phyloP scores from a whole-genome alignment of 192 early-diverging fungal species.

The Globomyces pollinis-pini region DNA sequence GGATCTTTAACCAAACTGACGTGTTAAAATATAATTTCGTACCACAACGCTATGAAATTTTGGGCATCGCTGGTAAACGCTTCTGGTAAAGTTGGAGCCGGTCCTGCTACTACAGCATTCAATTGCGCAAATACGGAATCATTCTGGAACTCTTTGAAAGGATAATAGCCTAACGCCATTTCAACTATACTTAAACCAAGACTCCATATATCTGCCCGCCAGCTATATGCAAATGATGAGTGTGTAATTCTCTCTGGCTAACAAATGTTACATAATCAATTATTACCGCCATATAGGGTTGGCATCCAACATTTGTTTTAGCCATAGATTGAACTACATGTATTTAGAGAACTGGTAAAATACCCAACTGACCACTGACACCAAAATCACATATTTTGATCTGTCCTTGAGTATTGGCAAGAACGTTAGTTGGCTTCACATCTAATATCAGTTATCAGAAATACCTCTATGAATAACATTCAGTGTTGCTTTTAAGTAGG shows the following conservation, averaged over 20 bases:
- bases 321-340: conserved; percentile 79
- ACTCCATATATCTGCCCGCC: conserved; percentile 90
- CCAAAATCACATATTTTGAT: conserved; percentile 97
- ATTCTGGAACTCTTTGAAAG: conserved; percentile 60
- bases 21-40: neutral
- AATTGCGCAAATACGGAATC: conserved; percentile 81
- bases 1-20: conserved; percentile 62
- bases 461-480: conserved; percentile 86
- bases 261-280: conserved; percentile 5
- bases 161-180: conserved; percentile 71
- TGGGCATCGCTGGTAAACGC: conserved; percentile 64
- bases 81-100: conserved; percentile 62
- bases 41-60: conserved; percentile 76
- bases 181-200: conserved; percentile 85
- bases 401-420: conserved; percentile 77
- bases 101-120: conserved; percentile 74
- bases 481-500: conserved; percentile 80
- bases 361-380: conserved; percentile 80
- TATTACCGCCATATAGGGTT: conserved; percentile 88
- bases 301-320: conserved; percentile 88
- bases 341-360: too few species aligned
- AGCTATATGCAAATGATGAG: conserved; percentile 55
- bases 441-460: too few species aligned
- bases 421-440: conserved; percentile 92
- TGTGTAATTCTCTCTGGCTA: conserved; percentile 82